These are phyloP conservation scores for Pythium volutum DNA, from an alignment of 352 stramenopile genomes.

Conservation along the genomic window DNA sequence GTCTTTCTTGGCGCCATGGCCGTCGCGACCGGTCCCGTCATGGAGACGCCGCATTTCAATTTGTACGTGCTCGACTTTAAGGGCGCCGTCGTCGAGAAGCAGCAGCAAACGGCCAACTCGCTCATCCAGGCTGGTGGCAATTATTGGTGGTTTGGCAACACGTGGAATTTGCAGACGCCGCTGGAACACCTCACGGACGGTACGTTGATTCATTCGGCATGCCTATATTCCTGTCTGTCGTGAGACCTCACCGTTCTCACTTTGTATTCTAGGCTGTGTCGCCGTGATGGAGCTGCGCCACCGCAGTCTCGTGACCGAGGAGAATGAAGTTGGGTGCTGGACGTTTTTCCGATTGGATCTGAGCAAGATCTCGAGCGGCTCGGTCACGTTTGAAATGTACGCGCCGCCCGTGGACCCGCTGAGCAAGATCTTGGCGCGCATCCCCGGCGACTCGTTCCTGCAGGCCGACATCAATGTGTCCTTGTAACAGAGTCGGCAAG, in stretches of 20 bases:
- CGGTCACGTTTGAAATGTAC: constrained; percentile 89
- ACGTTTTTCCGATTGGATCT: constrained; percentile 88
- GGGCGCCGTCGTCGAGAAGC: constrained; percentile 58
- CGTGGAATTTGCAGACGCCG: constrained; percentile 83
- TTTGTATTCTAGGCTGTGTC: constrained; percentile 58
- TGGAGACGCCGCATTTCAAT: constrained; percentile 88
- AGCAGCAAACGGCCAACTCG: constrained; percentile 80
- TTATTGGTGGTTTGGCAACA: constrained; percentile 90
- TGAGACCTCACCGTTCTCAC: background rate
- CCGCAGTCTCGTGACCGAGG: constrained; percentile 76
- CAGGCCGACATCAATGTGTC: constrained; percentile 88
- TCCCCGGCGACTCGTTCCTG: constrained; percentile 85
- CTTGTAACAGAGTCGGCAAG: constrained; percentile 38
- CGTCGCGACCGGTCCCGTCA: constrained; percentile 77
- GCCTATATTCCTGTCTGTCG: background rate
- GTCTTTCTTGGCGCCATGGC: constrained; percentile 81
- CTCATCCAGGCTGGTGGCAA: constrained; percentile 83
- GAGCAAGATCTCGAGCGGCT: constrained; percentile 84
- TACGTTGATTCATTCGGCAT: constrained; percentile 32
- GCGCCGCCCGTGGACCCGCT: constrained; percentile 77
- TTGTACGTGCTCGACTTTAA: constrained; percentile 83
- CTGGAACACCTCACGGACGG: constrained; percentile 85
- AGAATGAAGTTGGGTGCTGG: constrained; percentile 87
- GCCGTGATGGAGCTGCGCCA: constrained; percentile 86
- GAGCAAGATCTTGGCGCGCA: constrained; percentile 82